Evolutionary conservation across 257 asterid genomes (phyloP), one percentile per base, ranked within the genome.

Genomic region (Gentiana macrophylla): DNA sequence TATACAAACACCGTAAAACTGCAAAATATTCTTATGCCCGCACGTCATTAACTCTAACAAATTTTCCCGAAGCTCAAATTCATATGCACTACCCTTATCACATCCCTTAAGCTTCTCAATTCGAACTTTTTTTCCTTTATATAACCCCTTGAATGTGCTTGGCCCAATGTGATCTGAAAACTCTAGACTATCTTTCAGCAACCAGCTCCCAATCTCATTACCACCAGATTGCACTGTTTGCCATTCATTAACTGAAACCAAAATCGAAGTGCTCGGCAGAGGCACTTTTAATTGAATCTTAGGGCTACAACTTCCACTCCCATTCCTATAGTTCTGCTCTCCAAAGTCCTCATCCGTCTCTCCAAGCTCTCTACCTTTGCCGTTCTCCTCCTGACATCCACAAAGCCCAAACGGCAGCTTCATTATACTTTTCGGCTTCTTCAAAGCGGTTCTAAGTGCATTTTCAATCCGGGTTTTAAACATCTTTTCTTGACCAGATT

Each of bases 321-420:
- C 89, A 60, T 72, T 82, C 56, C 75, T 79, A 73, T 70, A 69
- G 60, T 55, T 80, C 55, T 80, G 78, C 47, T 86, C 95, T 36
- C 73, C 81, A 67, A 60, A 70, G 37, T 82, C 96, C 60, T 82
- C 94, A 59, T 81, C 92, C 49, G 68, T 74, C 56, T 81, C 95
- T 36, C 83, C 88, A 5, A 77, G 70, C 68, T 73, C 83, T 71
- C 89, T 84, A 49, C 87, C 75, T 68, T 61, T 77, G 15, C 84
- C 73, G 68, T 79, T 75, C 78, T 92, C 84, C 48, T 88, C 94
- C 75, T 87, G 97, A 77, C 91, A 85, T 34, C 98, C 98, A 24
- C 98, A 92, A 32, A 92, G 93, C 47, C 98, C 95, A 55, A 92
- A 92, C 1, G 95, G 79, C 8, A 92, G 93, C 89, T 85, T 92